Evolutionary conservation across 768 basidiomycete species (phyloP).

Genomic region (Panaeolus cyanescens): DNA sequence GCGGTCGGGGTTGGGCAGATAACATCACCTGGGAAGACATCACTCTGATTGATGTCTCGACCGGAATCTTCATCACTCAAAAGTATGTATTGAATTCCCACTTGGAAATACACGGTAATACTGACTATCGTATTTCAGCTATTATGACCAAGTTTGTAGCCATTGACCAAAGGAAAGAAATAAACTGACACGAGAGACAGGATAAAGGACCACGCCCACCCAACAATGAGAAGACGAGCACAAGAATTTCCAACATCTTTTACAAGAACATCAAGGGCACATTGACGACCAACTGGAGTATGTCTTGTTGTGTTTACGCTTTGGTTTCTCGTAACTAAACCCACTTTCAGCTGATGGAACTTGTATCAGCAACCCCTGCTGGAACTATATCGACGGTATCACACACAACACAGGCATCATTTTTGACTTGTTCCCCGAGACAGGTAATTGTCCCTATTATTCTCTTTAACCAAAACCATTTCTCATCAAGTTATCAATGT

Average conservation of each 20-base stretch:
- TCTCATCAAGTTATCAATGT: not conserved
- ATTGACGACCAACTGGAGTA: constrained; percentile 38
- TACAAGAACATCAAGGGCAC: constrained; percentile 38
- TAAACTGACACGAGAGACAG: constrained; percentile 6
- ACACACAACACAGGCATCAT: constrained; percentile 35
- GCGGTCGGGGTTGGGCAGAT: constrained; percentile 46
- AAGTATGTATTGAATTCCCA: constrained; percentile 26
- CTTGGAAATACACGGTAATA: not conserved
- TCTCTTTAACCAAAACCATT: not conserved
- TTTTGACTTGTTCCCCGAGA: constrained; percentile 36
- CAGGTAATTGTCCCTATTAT: constrained; percentile 21
- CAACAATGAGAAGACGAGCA: constrained; percentile 34
- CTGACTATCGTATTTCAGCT: constrained; percentile 29
- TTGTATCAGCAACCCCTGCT: constrained; percentile 39
- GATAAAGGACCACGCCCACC: constrained; percentile 34
- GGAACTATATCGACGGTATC: constrained; percentile 38
- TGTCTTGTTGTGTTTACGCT: constrained; percentile 7
- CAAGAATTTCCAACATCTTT: constrained; percentile 32
- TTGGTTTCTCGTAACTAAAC: not conserved
- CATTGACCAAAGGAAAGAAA: not conserved
- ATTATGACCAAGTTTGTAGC: constrained; percentile 44
- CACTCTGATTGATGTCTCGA: constrained; percentile 42
- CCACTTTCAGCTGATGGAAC: constrained; percentile 32
- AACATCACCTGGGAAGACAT: constrained; percentile 52
- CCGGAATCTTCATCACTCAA: constrained; percentile 48